phyloP scores from a whole-genome alignment of 352 stramenopile species.

The Phytophthora pini region DNA sequence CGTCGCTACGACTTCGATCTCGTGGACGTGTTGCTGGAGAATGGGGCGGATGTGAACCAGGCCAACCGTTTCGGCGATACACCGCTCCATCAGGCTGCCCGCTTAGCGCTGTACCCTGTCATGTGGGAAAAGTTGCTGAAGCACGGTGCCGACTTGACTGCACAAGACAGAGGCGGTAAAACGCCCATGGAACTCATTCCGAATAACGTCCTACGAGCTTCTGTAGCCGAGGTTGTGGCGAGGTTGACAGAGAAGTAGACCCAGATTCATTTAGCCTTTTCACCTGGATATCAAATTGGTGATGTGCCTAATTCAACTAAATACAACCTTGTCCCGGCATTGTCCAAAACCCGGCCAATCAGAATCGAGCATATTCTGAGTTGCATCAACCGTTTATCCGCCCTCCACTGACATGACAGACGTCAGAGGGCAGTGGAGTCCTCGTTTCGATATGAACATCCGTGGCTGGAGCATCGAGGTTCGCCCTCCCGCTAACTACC shows the following conservation, averaged over 20 bases:
- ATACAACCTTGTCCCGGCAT: too few relatives aligned
- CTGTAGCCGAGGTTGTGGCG: conserved; percentile 26
- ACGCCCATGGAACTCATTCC: conserved; percentile 44
- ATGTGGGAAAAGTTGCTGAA: conserved; percentile 40
- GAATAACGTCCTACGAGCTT: conserved; percentile 32
- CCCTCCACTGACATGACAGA: background rate
- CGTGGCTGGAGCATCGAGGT: conserved; percentile 30
- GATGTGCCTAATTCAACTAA: background rate
- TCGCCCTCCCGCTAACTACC: background rate
- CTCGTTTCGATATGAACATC: conserved; percentile 22
- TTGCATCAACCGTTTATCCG: too few relatives aligned
- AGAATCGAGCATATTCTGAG: background rate
- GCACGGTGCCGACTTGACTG: conserved; percentile 27
- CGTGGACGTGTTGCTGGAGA: conserved; percentile 35
- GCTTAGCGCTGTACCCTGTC: conserved; percentile 32
- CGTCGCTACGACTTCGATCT: conserved; percentile 39
- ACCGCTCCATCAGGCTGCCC: conserved; percentile 38
- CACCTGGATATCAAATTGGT: background rate
- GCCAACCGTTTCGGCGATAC: conserved; percentile 43
- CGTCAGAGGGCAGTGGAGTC: conserved; percentile 10
- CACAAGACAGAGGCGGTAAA: conserved; percentile 26
- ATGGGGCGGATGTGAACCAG: conserved; percentile 39
- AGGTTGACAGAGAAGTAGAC: conserved; percentile 1
- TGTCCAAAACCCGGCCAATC: too few relatives aligned
- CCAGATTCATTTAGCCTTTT: background rate